Evolutionary conservation across 257 asterid species (phyloP).

Genomic region (Lavandula angustifolia): DNA sequence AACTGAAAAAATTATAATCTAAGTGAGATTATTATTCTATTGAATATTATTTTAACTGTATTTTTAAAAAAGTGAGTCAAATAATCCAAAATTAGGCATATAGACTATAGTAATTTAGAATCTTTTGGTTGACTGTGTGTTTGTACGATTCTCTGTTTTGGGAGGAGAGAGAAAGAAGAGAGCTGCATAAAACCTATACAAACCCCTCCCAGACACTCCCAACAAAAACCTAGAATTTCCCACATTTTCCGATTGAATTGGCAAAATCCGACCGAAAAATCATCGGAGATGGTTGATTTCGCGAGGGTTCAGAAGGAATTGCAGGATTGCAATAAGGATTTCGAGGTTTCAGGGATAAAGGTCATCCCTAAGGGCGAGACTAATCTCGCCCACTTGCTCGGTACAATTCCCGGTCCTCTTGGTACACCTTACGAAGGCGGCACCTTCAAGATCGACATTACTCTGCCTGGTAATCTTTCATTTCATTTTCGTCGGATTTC

Average conservation of each 20-base stretch:
- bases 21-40: no score
- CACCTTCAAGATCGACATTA: conserved; percentile 85
- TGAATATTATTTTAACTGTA: no score
- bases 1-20: no score
- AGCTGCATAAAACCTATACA: not conserved
- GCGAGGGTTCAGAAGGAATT: conserved; percentile 88
- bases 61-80: not conserved
- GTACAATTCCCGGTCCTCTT: conserved; percentile 86
- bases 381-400: conserved; percentile 66
- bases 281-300: conserved; percentile 70
- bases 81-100: conserved; percentile 6
- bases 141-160: conserved; percentile 2
- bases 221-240: conserved; percentile 14
- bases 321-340: conserved; percentile 84
- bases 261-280: not conserved
- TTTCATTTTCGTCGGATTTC: not conserved
- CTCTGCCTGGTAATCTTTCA: conserved; percentile 56
- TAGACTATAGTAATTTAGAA: not conserved
- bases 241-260: not conserved
- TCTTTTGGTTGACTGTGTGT: not conserved
- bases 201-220: not conserved
- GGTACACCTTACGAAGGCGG: conserved; percentile 98
- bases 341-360: conserved; percentile 73
- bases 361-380: conserved; percentile 66
- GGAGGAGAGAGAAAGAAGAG: not conserved